Evolutionary conservation across 306 rosid genomes (phyloP).

Genomic region (Senna tora): DNA sequence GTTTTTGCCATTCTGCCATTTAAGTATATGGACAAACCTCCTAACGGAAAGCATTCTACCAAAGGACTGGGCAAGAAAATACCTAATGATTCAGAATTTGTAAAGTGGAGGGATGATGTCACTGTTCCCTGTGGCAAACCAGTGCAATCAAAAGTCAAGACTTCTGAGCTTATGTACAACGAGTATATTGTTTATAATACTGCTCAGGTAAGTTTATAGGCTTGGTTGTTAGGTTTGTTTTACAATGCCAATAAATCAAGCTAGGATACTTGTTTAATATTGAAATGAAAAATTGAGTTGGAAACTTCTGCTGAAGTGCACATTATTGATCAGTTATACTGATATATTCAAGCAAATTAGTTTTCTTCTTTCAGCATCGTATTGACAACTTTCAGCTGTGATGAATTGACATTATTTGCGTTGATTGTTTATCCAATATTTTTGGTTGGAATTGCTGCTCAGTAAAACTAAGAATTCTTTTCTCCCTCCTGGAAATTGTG

Average conservation of each 20-base stretch:
- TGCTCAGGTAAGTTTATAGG: conserved; percentile 74
- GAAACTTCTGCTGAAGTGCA: conserved; percentile 27
- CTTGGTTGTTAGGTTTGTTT: conserved; percentile 16
- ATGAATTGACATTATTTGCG: neutral
- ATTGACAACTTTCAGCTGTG: conserved; percentile 12
- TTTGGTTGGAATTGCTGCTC: neutral
- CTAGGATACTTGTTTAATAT: conserved; percentile 11
- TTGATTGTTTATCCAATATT: conserved; percentile 23
- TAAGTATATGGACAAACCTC: conserved; percentile 92
- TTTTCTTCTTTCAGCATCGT: neutral
- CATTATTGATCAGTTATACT: conserved; percentile 10
- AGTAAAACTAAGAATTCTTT: conserved; percentile 20
- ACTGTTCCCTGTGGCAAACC: conserved; percentile 95
- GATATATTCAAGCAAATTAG: conserved; percentile 25
- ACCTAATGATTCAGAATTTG: conserved; percentile 64
- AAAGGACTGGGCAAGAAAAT: conserved; percentile 91
- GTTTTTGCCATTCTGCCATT: conserved; percentile 34
- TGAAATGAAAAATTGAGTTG: conserved; percentile 20
- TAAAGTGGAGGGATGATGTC: conserved; percentile 76
- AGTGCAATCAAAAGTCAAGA: conserved; percentile 65
- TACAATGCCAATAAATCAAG: conserved; percentile 29
- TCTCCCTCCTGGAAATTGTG: neutral
- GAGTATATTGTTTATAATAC: conserved; percentile 91
- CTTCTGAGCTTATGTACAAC: conserved; percentile 89
- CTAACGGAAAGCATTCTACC: conserved; percentile 88